Conservation (phyloP, 441 rosid species). For the Euphorbia celastroides region DNA sequence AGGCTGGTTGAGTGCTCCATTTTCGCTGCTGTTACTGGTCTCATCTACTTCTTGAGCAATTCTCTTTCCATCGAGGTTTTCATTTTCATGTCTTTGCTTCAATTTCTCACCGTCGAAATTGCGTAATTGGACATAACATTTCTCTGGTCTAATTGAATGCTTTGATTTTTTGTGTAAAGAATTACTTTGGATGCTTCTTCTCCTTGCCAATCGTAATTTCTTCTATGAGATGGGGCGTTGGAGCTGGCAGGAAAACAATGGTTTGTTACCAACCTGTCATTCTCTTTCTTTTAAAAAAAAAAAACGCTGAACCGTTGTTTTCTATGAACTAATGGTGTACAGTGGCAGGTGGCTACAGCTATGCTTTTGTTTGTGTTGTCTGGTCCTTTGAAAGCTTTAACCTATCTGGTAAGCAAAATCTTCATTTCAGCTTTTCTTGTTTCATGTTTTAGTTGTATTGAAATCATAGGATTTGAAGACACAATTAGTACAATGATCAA, state of each 20-base stretch:
- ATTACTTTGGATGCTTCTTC: constrained; percentile 93
- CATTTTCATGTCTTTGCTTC: too few species aligned
- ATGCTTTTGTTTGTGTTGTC: constrained; percentile 77
- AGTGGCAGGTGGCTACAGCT: constrained; percentile 76
- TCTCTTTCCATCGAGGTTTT: constrained; percentile 82
- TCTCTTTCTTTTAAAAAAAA: too few species aligned
- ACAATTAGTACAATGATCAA: background rate
- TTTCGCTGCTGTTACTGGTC: constrained; percentile 85
- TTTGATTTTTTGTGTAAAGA: constrained; percentile 33
- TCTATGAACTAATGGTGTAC: background rate
- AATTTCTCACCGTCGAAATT: too few species aligned
- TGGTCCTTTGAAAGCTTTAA: constrained; percentile 81
- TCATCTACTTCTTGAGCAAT: constrained; percentile 79
- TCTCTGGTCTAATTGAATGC: background rate
- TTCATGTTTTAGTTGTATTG: background rate
- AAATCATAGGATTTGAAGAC: background rate
- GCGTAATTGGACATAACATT: too few species aligned
- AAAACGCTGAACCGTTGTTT: too few species aligned
- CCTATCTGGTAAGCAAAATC: constrained; percentile 63
- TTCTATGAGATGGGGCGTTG: constrained; percentile 73
- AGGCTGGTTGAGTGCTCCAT: constrained; percentile 89
- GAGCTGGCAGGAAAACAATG: constrained; percentile 95
- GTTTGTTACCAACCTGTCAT: constrained; percentile 41
- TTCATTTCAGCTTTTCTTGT: background rate
- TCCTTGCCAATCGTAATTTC: constrained; percentile 76